Percentiles rank a stretch among this genome's conserved stretches.
phyloP scores from a whole-genome alignment of 768 basidiomycete genomes.

The Amylocystis lapponica region DNA sequence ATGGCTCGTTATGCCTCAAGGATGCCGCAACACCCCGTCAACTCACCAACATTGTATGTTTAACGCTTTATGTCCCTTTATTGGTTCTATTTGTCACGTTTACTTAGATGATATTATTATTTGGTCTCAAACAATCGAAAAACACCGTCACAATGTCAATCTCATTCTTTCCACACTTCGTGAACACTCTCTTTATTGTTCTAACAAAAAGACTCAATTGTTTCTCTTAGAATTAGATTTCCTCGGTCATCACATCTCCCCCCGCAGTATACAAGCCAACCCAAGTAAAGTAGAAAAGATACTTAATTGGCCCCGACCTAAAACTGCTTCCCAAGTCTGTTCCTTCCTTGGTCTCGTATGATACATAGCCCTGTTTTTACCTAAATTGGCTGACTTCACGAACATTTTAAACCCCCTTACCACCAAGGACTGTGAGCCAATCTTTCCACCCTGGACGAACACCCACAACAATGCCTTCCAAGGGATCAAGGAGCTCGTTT shows the following conservation, averaged over 20 bases:
- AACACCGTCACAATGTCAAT: constrained; percentile 18
- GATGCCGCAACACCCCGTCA: constrained; percentile 27
- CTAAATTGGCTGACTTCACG: constrained; percentile 13
- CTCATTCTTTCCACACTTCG: constrained; percentile 15
- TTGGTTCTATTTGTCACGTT: constrained; percentile 38
- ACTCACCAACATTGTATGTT: constrained; percentile 29
- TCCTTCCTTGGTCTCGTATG: constrained; percentile 16
- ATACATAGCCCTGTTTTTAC: constrained; percentile 16
- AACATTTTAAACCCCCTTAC: constrained; percentile 16
- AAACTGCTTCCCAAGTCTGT: constrained; percentile 10
- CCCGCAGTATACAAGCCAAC: constrained; percentile 23
- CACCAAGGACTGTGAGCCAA: constrained; percentile 18
- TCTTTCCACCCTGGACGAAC: constrained; percentile 25
- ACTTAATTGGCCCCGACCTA: constrained; percentile 27
- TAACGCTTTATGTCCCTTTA: constrained; percentile 22
- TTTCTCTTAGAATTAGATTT: constrained; percentile 24
- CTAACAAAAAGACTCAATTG: constrained; percentile 22
- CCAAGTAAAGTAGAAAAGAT: constrained; percentile 23
- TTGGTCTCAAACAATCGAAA: constrained; percentile 31
- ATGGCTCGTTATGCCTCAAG: constrained; percentile 39
- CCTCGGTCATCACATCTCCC: constrained; percentile 29
- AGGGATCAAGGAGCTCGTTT: constrained; percentile 26
- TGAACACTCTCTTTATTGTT: constrained; percentile 19
- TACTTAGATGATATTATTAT: constrained; percentile 44
- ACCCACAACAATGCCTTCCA: constrained; percentile 30